phyloP scores from a whole-genome alignment of 176 grass and related monocot genomes.

The Lolium multiflorum region DNA sequence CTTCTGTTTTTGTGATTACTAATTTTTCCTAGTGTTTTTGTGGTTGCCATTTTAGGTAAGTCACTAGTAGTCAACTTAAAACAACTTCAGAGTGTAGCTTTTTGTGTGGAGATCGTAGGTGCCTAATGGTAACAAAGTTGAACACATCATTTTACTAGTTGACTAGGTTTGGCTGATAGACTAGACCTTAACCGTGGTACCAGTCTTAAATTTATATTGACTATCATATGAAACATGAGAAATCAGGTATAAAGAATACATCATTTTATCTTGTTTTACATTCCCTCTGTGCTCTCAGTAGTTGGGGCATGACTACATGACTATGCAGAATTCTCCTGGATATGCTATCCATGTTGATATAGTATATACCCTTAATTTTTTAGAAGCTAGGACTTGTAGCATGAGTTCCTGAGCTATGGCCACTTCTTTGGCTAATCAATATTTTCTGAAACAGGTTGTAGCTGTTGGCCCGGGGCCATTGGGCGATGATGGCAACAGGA shows the following conservation, averaged over 20 bases:
- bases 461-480: slow-evolving; percentile 60
- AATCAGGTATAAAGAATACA: not conserved
- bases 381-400: not conserved
- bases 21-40: not conserved
- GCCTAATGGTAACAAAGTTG: not conserved
- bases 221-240: not conserved
- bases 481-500: slow-evolving; percentile 62
- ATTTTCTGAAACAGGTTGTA: slow-evolving; percentile 43
- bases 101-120: not conserved
- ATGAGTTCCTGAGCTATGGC: not conserved
- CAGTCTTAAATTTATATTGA: not conserved
- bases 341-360: not conserved
- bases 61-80: not conserved
- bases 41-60: not conserved
- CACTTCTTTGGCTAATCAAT: slow-evolving; percentile 7
- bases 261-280: not conserved
- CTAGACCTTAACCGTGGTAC: not conserved
- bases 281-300: not conserved
- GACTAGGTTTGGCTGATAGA: not conserved
- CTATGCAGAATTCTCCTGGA: not conserved
- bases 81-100: not conserved
- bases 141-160: not conserved
- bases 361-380: not conserved
- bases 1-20: not conserved
- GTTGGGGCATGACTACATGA: not conserved